A percentile compares a stretch with the other conserved stretches of the same genome.
phyloP scores from a whole-genome alignment of 2,329 filamentous ascomycete species.

The Arthrinium puccinioides region DNA sequence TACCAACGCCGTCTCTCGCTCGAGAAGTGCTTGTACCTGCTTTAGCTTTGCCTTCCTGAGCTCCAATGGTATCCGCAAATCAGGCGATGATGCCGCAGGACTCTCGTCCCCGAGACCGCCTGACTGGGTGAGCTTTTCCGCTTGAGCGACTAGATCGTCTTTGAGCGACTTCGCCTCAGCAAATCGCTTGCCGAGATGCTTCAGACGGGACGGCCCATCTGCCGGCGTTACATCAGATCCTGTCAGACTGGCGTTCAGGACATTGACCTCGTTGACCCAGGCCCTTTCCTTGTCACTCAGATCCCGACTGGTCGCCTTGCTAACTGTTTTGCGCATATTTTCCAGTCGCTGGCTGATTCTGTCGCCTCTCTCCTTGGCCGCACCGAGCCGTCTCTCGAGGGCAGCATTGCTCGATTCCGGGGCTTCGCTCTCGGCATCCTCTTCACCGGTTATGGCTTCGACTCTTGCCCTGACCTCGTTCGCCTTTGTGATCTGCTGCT shows the following conservation, averaged over 20 bases:
- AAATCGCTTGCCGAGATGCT: slow-evolving; percentile 49
- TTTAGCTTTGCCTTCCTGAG: slow-evolving; percentile 56
- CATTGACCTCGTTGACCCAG: slow-evolving; percentile 37
- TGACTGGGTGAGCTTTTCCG: slow-evolving; percentile 30
- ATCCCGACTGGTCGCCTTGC: slow-evolving; percentile 38
- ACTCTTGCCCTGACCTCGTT: slow-evolving; percentile 59
- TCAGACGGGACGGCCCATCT: slow-evolving; percentile 29
- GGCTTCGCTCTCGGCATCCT: slow-evolving; percentile 41
- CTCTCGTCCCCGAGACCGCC: slow-evolving; percentile 19
- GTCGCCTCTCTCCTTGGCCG: slow-evolving; percentile 37
- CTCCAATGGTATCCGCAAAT: slow-evolving; percentile 49
- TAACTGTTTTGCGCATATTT: slow-evolving; percentile 30
- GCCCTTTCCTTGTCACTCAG: slow-evolving; percentile 56
- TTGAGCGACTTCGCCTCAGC: slow-evolving; percentile 48
- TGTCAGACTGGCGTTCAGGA: slow-evolving; percentile 32
- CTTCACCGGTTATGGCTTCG: slow-evolving; percentile 56
- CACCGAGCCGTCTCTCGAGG: slow-evolving; percentile 47
- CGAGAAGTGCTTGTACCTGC: slow-evolving; percentile 56
- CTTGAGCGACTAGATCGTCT: slow-evolving; percentile 45
- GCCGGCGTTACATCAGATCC: slow-evolving; percentile 22
- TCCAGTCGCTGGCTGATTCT: slow-evolving; percentile 47
- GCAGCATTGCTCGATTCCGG: slow-evolving; percentile 47
- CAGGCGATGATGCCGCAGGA: slow-evolving; percentile 25
- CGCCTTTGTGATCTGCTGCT: slow-evolving; percentile 58
- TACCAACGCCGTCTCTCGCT: slow-evolving; percentile 60